Evolutionary conservation across 768 basidiomycete species (phyloP).

Genomic region (Epithele typhae): DNA sequence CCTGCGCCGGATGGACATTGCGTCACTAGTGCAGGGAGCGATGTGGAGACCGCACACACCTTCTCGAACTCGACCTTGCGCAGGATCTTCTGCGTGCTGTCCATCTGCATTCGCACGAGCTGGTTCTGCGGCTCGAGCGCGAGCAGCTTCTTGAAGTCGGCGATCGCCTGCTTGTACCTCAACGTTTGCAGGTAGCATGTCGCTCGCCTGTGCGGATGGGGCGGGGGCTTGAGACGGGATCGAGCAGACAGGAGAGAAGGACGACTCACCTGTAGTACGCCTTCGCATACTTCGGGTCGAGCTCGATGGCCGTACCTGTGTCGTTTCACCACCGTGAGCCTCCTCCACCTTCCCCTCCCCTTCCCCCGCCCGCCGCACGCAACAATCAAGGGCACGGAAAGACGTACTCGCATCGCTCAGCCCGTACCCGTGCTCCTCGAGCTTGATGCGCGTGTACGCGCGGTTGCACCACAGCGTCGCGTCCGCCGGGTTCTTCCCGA

Average conservation of each 20-base stretch:
- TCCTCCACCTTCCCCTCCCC: too few species aligned
- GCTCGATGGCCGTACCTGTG: constrained; percentile 74
- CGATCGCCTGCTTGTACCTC: constrained; percentile 80
- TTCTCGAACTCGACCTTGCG: constrained; percentile 91
- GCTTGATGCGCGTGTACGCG: constrained; percentile 86
- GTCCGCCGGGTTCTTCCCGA: constrained; percentile 84
- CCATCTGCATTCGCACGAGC: constrained; percentile 71
- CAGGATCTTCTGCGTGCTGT: constrained; percentile 87
- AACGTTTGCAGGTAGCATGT: constrained; percentile 88
- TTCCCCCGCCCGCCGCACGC: too few species aligned
- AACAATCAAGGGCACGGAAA: too few species aligned
- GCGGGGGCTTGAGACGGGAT: neutral
- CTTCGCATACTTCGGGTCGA: constrained; percentile 90
- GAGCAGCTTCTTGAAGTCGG: constrained; percentile 84
- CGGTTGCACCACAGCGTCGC: constrained; percentile 93
- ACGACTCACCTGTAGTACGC: constrained; percentile 71
- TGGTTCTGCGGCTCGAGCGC: constrained; percentile 84
- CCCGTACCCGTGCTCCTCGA: constrained; percentile 94
- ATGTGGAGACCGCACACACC: constrained; percentile 33
- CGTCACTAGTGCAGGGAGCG: too few species aligned
- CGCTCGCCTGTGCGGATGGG: constrained; percentile 57
- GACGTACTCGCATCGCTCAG: constrained; percentile 79
- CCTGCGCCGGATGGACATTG: constrained; percentile 36
- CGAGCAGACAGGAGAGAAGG: neutral
- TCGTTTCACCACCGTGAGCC: too few species aligned